Conservation (phyloP, 2,329 filamentous ascomycete genomes). For the Paramyrothecium sp. region DNA sequence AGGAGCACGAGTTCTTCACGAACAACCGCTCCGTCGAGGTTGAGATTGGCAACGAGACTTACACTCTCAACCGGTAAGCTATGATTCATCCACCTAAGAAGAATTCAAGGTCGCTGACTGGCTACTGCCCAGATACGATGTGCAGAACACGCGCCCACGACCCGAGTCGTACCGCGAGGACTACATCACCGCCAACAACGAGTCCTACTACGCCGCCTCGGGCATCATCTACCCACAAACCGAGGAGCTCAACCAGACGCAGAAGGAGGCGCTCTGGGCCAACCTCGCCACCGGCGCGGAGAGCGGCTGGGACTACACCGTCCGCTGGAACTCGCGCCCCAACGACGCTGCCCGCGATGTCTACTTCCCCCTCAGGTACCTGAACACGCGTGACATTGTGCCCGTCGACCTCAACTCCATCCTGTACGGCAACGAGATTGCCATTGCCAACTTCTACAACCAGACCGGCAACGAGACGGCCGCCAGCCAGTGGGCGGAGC, state of each 20-base stretch:
- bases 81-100: too few species aligned
- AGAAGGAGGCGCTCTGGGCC: constrained; percentile 54
- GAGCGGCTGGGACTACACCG: constrained; percentile 63
- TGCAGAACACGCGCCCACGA: constrained; percentile 63
- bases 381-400: constrained; percentile 58
- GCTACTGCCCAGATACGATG: constrained; percentile 45
- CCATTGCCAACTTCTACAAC: constrained; percentile 54
- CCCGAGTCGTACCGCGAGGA: constrained; percentile 68
- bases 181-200: constrained; percentile 63
- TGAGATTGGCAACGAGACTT: constrained; percentile 41
- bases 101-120: constrained; percentile 19
- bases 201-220: constrained; percentile 57
- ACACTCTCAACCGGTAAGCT: constrained; percentile 54
- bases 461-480: constrained; percentile 47
- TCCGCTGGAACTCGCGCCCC: constrained; percentile 57
- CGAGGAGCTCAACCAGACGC: constrained; percentile 46
- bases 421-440: constrained; percentile 63
- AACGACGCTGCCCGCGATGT: constrained; percentile 56
- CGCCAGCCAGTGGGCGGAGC: constrained; percentile 46
- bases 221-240: constrained; percentile 58
- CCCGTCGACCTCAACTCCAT: constrained; percentile 69
- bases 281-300: constrained; percentile 66
- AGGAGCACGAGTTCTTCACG: constrained; percentile 63
- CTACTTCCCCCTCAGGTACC: constrained; percentile 64
- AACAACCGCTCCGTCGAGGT: constrained; percentile 59